Evolutionary conservation across 2,329 filamentous ascomycete genomes (phyloP).

Genomic region (Aspergillus ochraceoroseus): DNA sequence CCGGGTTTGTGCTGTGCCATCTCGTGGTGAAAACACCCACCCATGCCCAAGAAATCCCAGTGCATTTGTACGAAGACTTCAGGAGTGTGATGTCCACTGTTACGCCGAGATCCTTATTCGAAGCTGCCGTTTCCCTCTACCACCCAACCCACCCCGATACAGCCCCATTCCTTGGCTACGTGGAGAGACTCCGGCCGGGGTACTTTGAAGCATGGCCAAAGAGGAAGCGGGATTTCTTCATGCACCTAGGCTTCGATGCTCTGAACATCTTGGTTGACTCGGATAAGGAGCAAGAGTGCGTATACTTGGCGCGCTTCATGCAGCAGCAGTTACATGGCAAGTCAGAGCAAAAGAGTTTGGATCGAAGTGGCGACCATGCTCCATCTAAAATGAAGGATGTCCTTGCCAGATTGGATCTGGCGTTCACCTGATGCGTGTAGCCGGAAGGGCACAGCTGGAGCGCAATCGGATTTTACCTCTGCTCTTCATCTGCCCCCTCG

Average conservation of each 20-base stretch:
- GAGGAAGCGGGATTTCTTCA: conserved; percentile 26
- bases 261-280: conserved; percentile 37
- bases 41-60: conserved; percentile 25
- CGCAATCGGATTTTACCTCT: too few species aligned
- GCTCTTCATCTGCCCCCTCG: too few species aligned
- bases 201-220: conserved; percentile 21
- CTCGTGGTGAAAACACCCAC: conserved; percentile 25
- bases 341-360: conserved; percentile 11
- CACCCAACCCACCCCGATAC: conserved; percentile 38
- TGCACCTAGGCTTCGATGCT: conserved; percentile 36
- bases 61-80: conserved; percentile 34
- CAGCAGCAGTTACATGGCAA: conserved; percentile 30
- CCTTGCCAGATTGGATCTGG: conserved; percentile 24
- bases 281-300: conserved; percentile 28
- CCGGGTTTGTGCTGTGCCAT: conserved; percentile 27
- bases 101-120: conserved; percentile 24
- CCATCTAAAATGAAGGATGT: conserved; percentile 25
- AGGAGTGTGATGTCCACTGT: conserved; percentile 24
- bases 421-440: conserved; percentile 19
- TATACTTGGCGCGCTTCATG: conserved; percentile 29
- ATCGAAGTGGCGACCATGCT: conserved; percentile 15
- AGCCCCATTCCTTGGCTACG: conserved; percentile 29
- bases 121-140: conserved; percentile 32
- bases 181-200: conserved; percentile 22
- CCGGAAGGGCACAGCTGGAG: too few species aligned